Conservation (phyloP, 208 protist species). For the Leishmania arabica region DNA sequence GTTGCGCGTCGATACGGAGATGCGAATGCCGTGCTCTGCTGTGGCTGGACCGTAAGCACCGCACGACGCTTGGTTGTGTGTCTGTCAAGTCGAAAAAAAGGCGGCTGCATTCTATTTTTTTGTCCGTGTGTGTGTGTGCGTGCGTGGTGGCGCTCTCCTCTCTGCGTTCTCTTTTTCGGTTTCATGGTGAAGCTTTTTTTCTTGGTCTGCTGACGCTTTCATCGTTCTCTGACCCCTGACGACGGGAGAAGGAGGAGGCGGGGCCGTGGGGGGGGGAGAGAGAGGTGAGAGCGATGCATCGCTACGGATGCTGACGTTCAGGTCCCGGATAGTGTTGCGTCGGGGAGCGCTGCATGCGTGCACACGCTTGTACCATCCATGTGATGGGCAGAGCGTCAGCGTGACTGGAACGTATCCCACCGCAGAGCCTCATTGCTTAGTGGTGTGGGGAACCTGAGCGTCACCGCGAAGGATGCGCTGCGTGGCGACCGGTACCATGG, state of each 20-base stretch:
- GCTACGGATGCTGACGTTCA: not conserved
- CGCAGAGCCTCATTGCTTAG: not conserved
- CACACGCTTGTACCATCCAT: not conserved
- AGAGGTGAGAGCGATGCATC: not conserved
- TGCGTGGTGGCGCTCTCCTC: too few species aligned
- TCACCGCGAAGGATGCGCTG: not conserved
- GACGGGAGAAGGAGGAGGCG: too few species aligned
- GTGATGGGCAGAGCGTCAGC: not conserved
- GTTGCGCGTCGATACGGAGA: conserved; percentile 11
- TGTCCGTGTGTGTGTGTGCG: not conserved
- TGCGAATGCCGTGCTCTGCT: not conserved
- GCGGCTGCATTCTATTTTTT: too few species aligned
- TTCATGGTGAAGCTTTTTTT: too few species aligned
- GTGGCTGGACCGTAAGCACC: too few species aligned
- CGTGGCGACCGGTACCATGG: not conserved
- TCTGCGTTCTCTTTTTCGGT: too few species aligned
- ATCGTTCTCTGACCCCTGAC: too few species aligned
- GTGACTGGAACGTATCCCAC: not conserved
- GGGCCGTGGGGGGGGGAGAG: too few species aligned
- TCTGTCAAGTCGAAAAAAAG: too few species aligned
- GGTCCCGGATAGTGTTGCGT: not conserved
- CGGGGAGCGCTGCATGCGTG: not conserved
- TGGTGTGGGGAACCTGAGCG: not conserved
- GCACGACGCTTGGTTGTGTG: too few species aligned
- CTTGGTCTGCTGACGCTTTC: too few species aligned